Conservation (phyloP, 1,284 basidiomycete genomes). For the Singerocomus inundabilis region DNA sequence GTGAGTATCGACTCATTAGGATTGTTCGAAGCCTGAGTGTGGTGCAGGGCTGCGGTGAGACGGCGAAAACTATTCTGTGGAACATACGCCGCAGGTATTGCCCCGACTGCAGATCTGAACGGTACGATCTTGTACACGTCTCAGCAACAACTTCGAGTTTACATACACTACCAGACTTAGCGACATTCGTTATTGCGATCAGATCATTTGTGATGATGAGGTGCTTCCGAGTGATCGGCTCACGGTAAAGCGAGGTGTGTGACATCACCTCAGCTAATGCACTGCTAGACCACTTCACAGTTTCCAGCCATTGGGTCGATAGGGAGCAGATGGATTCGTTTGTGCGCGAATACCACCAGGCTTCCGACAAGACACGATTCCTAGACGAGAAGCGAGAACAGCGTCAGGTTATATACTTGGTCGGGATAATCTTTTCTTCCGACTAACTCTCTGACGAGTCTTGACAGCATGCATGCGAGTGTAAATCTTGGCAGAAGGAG, state of each 20-base stretch:
- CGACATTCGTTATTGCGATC: neutral
- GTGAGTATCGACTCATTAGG: neutral
- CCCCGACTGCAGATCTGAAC: slow-evolving; percentile 6
- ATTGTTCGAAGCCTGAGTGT: neutral
- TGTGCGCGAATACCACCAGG: slow-evolving; percentile 10
- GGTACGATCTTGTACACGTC: slow-evolving; percentile 4
- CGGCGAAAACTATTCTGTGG: slow-evolving; percentile 10
- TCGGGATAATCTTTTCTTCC: neutral
- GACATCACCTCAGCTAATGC: neutral
- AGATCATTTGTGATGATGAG: neutral
- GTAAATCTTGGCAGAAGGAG: slow-evolving; percentile 12
- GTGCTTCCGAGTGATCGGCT: slow-evolving; percentile 6
- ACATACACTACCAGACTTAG: slow-evolving; percentile 2
- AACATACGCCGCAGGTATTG: slow-evolving; percentile 18
- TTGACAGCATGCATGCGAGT: slow-evolving; percentile 14
- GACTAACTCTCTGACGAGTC: neutral
- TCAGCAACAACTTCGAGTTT: neutral
- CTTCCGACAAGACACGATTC: slow-evolving; percentile 9
- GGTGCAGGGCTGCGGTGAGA: slow-evolving; percentile 14
- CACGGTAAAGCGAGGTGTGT: slow-evolving; percentile 7
- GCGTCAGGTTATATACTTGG: slow-evolving; percentile 1
- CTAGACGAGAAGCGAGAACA: slow-evolving; percentile 4
- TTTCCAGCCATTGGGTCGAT: slow-evolving; percentile 3
- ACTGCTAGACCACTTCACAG: slow-evolving; percentile 1
- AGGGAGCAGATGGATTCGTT: slow-evolving; percentile 10